Base-by-base conservation (phyloP, 352 stramenopile species). In the Aphanomyces astaci region DNA sequence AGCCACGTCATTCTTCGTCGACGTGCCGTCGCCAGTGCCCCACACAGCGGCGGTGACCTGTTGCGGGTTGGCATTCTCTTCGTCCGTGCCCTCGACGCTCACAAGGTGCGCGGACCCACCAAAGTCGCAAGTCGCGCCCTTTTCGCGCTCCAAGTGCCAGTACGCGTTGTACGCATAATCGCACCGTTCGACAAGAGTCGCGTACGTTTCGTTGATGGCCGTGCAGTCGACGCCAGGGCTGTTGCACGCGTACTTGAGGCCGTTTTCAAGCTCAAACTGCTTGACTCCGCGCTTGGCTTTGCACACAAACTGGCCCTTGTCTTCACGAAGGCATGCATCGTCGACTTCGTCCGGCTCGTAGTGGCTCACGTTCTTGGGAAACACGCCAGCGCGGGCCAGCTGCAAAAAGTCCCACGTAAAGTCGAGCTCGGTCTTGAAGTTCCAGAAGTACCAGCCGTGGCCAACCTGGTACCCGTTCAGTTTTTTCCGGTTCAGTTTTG, bases 401-500 rank as follows among this genome's bases (percentile, higher is more conserved):
- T 79, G 70, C 66, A 97, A 77, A 66, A 96, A 97, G 55, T 86
- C 90, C 93, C 93, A 98, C n/a, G 82, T 77, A 22, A 86, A 82
- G 40, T 89, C 88, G 13, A 97, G 73, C 73, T 98, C 93, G 0
- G 90, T 97, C 69, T 95, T 89, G 75, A 97, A 98, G 71, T 97
- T 98, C 93, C 90, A 97, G 72, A 97, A 98, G 79, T 96, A 97
- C 75, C 90, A 96, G n/a, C 92, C 93, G 75, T 98, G 90, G 28
- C 88, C 90, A 30, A 96, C 76, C 0, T 82, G 84, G 67, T 96
- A 97, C 4, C 88, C 86, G 68, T 92, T 93, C 31, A 97, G 90
- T 74, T 98, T 97, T 73, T 97, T 97, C n/a, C 88, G 56, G 39
- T 86, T 88, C 9, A 98, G 72, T 65, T 90, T 84, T 15, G 73